Evolutionary conservation across 768 basidiomycete genomes (phyloP), one percentile per base, ranked within the genome.

Genomic region (Russula dissimulans): DNA sequence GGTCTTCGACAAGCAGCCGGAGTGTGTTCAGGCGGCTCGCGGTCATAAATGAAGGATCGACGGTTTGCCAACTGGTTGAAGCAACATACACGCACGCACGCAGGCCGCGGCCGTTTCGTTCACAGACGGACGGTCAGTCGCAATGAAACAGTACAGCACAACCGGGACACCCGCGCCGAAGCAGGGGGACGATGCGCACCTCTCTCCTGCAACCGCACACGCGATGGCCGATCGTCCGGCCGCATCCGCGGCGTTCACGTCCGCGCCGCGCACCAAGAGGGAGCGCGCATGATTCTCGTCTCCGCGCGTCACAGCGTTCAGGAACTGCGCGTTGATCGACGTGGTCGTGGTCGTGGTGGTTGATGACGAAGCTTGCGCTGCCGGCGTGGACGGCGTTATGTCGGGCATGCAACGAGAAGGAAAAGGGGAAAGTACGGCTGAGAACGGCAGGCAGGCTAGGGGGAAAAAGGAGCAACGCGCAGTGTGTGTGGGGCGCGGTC

Each of bases 151-250:
- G 22, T 26, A 26, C 22, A 26, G 2, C 22, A 26, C 22, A 26
- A 26, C 22, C 22, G 22, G 22, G 22, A 26, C 22, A 26, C 22
- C 22, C 22, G 22, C 22, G 22, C 22, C 22, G 22, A 26, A 26
- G 34, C 7, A 36, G 34, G 34, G 34, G 34, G 34, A 36, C 34
- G 39, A 60, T 58, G 71, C 81, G 61, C 68, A 88, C 87, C 84
- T 76, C 69, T 87, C 82, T 29, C 87, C 88, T 12, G 86, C 84
- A 62, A 90, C 78, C 10, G 83, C 83, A 66, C 83, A 85, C 65
- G 86, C 84, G 45, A 90, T 71, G 17, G 82, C 76, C 6, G 83
- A 85, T 58, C 84, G 78, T 12, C 87, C 86, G 1, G 75, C 72
- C 22, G 72, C 70, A 71, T 88, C 86, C 49, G 81, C 73, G 44